Percentiles rank a stretch among this genome's conserved stretches.
Evolutionary conservation across 805 yeast genomes (phyloP).

Genomic region (Yarrowia porcina): DNA sequence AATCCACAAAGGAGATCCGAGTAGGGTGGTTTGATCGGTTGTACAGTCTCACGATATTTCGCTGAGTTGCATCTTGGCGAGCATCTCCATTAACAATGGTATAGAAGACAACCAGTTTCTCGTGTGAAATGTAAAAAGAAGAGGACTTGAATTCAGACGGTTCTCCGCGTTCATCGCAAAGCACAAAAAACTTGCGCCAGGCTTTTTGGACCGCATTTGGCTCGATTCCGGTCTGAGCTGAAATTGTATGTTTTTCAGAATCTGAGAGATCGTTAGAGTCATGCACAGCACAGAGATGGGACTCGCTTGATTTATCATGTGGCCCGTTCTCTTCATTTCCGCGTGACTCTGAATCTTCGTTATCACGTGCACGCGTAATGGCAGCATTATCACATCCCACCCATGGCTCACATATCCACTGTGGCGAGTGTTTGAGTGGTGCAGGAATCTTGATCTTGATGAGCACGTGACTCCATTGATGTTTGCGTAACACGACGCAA

Average conservation of each 20-base stretch:
- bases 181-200: not conserved
- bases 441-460: slow-evolving; percentile 35
- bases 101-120: not conserved
- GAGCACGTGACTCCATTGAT: slow-evolving; percentile 33
- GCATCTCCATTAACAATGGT: not conserved
- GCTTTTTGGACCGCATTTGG: not conserved
- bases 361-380: not conserved
- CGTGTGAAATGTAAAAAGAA: not conserved
- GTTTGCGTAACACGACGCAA: slow-evolving; percentile 39
- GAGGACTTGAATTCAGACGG: not conserved
- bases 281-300: too few relatives aligned
- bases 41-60: not conserved
- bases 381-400: not conserved
- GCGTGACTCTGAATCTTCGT: not conserved
- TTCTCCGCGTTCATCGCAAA: not conserved
- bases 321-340: not conserved
- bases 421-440: slow-evolving; percentile 34
- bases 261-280: not conserved
- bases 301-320: not conserved
- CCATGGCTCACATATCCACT: slow-evolving; percentile 30
- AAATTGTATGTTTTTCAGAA: not conserved
- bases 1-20: not conserved
- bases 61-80: not conserved
- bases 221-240: slow-evolving; percentile 1
- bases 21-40: not conserved